A percentile compares a stretch with the other conserved stretches of the same genome.
Conservation (phyloP, 768 basidiomycete genomes). For the Russula abietina region DNA sequence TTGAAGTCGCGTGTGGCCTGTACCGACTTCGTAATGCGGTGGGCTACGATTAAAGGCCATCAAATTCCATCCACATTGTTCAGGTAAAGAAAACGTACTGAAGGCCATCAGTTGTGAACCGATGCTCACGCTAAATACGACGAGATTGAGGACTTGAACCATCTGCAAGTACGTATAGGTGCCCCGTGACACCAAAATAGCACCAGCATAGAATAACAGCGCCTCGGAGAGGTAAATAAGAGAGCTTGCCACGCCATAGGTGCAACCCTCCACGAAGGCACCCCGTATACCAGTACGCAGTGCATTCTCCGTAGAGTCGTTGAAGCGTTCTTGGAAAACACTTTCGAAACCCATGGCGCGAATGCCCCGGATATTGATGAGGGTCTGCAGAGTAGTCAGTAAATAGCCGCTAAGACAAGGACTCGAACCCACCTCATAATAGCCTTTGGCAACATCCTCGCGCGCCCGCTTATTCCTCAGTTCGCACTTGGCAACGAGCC, state of each 20-base stretch:
- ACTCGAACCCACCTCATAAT: constrained; percentile 66
- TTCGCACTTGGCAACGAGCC: constrained; percentile 67
- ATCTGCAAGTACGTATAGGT: constrained; percentile 83
- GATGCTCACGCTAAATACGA: constrained; percentile 90
- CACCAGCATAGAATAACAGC: constrained; percentile 85
- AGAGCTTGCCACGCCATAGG: constrained; percentile 71
- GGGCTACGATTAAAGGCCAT: constrained; percentile 35
- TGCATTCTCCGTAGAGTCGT: constrained; percentile 53
- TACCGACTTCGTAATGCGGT: constrained; percentile 79
- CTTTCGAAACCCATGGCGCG: constrained; percentile 79
- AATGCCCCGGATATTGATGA: constrained; percentile 81
- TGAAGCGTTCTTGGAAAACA: constrained; percentile 66
- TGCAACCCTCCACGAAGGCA: constrained; percentile 84
- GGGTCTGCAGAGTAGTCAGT: constrained; percentile 39
- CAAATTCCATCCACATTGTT: constrained; percentile 7
- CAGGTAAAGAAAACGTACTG: constrained; percentile 48
- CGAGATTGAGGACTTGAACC: constrained; percentile 84
- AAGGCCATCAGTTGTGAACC: constrained; percentile 90
- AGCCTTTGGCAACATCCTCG: constrained; percentile 77
- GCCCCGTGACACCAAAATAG: constrained; percentile 73
- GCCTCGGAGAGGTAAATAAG: constrained; percentile 89
- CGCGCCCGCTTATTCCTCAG: constrained; percentile 76
- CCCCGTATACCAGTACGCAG: constrained; percentile 63
- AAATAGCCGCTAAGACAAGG: constrained; percentile 14
- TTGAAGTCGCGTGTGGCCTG: constrained; percentile 80